A percentile compares a stretch with the other conserved stretches of the same genome.
These are phyloP conservation scores for Emmonsiellopsis sp. DNA, from an alignment of 2,329 filamentous ascomycete genomes.

Conservation along the genomic window DNA sequence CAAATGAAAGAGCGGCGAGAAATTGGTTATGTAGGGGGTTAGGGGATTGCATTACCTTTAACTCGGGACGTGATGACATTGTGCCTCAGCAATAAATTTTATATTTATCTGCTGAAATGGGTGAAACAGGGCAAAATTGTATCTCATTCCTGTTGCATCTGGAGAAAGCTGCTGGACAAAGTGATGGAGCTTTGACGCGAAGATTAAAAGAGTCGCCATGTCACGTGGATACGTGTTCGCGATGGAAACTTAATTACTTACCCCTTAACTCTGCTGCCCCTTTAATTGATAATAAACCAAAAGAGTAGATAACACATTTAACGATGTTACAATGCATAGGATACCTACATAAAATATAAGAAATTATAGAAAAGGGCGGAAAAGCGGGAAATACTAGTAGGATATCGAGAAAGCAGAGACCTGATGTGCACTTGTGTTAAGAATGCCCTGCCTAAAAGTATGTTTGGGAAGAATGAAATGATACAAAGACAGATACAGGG, in stretches of 20 bases:
- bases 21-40: background rate
- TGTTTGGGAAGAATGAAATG: too few species aligned
- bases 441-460: too few species aligned
- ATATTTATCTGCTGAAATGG: background rate
- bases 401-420: too few species aligned
- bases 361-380: too few species aligned
- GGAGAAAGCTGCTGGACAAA: background rate
- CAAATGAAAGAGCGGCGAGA: background rate
- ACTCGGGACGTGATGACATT: slow-evolving; percentile 64
- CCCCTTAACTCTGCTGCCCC: background rate
- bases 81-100: slow-evolving; percentile 18
- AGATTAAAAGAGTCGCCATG: background rate
- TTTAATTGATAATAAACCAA: background rate
- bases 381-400: too few species aligned
- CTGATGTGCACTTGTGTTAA: too few species aligned
- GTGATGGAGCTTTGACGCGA: slow-evolving; percentile 1
- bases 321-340: background rate
- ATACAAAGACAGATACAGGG: too few species aligned
- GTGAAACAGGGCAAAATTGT: background rate
- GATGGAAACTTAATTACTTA: slow-evolving; percentile 21
- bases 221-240: slow-evolving; percentile 5
- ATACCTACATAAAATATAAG: too few species aligned
- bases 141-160: background rate
- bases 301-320: too few species aligned
- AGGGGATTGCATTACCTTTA: slow-evolving; percentile 47